Percentiles rank a stretch among this genome's conserved stretches.
These are phyloP conservation scores for Irpex sp. DNA, from an alignment of 1,284 basidiomycete species.

Conservation along the genomic window DNA sequence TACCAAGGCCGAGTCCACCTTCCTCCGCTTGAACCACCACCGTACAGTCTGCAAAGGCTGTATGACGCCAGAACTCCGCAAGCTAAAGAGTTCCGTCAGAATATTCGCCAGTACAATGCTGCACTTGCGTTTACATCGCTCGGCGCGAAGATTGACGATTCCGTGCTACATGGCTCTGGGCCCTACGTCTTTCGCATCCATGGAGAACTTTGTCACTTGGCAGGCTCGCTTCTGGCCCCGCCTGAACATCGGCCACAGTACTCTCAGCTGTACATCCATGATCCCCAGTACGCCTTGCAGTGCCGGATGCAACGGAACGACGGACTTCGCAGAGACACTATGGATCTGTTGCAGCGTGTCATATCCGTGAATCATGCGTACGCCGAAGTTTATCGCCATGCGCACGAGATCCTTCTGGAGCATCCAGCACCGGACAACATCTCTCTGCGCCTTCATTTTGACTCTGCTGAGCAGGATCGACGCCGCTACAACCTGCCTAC, in stretches of 20 bases:
- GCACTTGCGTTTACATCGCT: constrained; percentile 30
- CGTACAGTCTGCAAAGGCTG: too few relatives aligned
- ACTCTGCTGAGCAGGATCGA: constrained; percentile 12
- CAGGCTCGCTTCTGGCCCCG: constrained; percentile 17
- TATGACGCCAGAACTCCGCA: background rate
- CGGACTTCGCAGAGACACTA: constrained; percentile 10
- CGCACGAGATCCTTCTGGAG: constrained; percentile 8
- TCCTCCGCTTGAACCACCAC: too few relatives aligned
- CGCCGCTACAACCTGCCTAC: constrained; percentile 26
- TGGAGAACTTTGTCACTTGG: constrained; percentile 20
- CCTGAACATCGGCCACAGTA: constrained; percentile 13
- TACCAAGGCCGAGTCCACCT: too few relatives aligned
- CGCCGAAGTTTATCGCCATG: constrained; percentile 14
- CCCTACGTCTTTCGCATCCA: constrained; percentile 23
- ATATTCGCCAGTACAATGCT: constrained; percentile 29
- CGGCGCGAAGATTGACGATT: constrained; percentile 16
- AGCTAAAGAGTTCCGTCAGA: constrained; percentile 19
- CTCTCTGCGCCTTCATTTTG: background rate
- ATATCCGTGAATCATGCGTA: constrained; percentile 15
- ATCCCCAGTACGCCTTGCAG: constrained; percentile 15
- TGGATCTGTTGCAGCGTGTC: constrained; percentile 16
- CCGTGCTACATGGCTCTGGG: constrained; percentile 9
- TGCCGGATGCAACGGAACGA: constrained; percentile 13
- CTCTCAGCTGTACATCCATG: constrained; percentile 25
- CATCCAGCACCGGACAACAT: too few relatives aligned